Conservation (phyloP, 2,329 filamentous ascomycete species). For the Ophiocordyceps robertsii region DNA sequence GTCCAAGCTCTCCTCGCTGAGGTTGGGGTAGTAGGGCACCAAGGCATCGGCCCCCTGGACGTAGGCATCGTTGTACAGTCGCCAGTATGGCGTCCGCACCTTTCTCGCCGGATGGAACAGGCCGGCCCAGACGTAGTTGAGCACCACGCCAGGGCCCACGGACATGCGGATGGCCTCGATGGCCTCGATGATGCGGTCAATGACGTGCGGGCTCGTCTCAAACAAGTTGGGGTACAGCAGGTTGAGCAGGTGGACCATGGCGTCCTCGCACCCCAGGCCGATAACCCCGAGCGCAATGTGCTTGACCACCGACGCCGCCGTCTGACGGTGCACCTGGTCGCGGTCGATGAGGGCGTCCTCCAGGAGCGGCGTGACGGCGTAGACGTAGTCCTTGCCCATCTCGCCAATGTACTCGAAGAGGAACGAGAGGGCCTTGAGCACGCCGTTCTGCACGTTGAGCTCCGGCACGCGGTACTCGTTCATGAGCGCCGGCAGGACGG, state of each 20-base stretch:
- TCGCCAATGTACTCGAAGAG: constrained; percentile 98
- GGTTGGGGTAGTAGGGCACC: constrained; percentile 87
- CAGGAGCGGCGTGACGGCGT: constrained; percentile 87
- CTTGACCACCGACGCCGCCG: constrained; percentile 91
- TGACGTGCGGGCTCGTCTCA: constrained; percentile 95
- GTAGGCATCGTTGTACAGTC: constrained; percentile 93
- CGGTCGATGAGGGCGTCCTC: constrained; percentile 96
- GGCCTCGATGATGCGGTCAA: constrained; percentile 93
- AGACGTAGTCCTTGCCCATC: constrained; percentile 99
- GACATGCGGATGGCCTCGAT: constrained; percentile 93
- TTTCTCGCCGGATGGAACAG: constrained; percentile 95
- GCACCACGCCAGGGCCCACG: constrained; percentile 77
- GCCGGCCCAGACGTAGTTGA: constrained; percentile 98
- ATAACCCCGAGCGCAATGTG: constrained; percentile 97
- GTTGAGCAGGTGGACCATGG: constrained; percentile 96
- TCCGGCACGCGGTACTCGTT: constrained; percentile 98
- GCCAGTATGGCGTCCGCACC: constrained; percentile 89
- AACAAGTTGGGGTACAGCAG: constrained; percentile 94
- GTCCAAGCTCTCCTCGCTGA: constrained; percentile 68
- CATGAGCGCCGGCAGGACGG: constrained; percentile 95
- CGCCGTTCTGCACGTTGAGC: constrained; percentile 96
- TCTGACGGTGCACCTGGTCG: constrained; percentile 95
- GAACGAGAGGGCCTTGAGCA: constrained; percentile 93
- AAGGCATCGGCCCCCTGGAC: constrained; percentile 87
- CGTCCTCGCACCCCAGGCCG: constrained; percentile 91